A percentile compares a stretch with the other conserved stretches of the same genome.
Conservation (phyloP, 139 green algal species). For the Volvox africanus region DNA sequence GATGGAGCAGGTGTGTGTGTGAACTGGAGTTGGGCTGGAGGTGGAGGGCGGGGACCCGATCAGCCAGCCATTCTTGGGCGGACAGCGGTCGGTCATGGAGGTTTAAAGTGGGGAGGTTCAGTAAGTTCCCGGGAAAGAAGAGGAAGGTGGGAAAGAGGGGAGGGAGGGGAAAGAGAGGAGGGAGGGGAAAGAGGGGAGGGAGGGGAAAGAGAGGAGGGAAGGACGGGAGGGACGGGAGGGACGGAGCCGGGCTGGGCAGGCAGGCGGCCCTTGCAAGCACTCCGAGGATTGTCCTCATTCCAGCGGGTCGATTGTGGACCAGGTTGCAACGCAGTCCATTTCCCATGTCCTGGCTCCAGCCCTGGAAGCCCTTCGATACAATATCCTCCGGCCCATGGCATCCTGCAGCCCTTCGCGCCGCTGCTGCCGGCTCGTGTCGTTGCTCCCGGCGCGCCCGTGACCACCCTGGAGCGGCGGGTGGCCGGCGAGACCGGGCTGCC, state of each 20-base stretch:
- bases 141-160: not conserved
- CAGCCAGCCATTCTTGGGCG: no score
- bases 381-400: no score
- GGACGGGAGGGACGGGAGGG: not conserved
- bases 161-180: not conserved
- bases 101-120: not conserved
- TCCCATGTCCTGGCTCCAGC: no score
- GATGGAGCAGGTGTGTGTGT: conserved; percentile 58
- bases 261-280: no score
- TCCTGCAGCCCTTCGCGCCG: conserved; percentile 44
- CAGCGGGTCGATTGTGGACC: no score
- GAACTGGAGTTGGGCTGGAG: no score
- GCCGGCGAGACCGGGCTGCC: conserved; percentile 64
- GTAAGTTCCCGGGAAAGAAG: not conserved
- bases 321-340: no score
- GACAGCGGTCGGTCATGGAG: not conserved
- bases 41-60: no score
- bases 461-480: conserved; percentile 57
- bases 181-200: not conserved
- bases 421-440: conserved; percentile 81
- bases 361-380: no score
- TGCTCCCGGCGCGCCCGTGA: conserved; percentile 76
- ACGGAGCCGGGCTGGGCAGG: no score
- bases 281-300: no score
- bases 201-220: not conserved